Base-by-base conservation (phyloP, 192 early-diverging fungal species). In the Podochytrium sp. region DNA sequence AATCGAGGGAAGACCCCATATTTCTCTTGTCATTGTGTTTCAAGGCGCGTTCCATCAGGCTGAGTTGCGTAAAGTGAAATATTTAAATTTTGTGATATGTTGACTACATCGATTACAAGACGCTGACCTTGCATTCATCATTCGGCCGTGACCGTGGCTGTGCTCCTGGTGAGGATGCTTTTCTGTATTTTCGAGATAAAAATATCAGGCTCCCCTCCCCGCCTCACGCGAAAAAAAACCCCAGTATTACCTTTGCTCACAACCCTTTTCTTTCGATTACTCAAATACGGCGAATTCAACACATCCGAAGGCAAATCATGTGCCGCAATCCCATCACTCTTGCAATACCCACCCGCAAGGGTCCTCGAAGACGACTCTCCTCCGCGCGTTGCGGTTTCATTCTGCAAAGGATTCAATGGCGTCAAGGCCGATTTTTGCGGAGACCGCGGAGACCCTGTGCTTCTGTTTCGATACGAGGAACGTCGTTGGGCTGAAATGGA, bases 221-320 rank as follows among this genome's bases (percentile, higher is more conserved):
- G n/a, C n/a, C n/a, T n/a, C n/a, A n/a, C n/a, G n/a, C n/a, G n/a
- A n/a, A n/a, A n/a, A n/a, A n/a, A n/a, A n/a, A n/a, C n/a, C n/a
- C n/a, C n/a, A n/a, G n/a, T n/a, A n/a, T n/a, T n/a, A n/a, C 30
- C 52, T 23, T 55, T 55, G 5, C 16, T 23, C 52, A 29, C 14
- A 1, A 55, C 7, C 7, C 51, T 7, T 35, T 55, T 69, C n/a
- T 53, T 69, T 55, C 51, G n/a, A 16, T 69, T 47, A 38, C 51
- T 69, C 0, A 69, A 23, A 25, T 69, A 69, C 2, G 66, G 66
- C 2, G 50, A 55, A 37, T 69, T 69, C 50, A 55, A 34, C 14
- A 51, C 51, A 51, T 69, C 66, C 2, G 51, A 7, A 20, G 66
- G 66, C 23, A 69, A 55, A 53, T 69, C 66, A 29, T 41, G 40